Evolutionary conservation across 495 filamentous ascomycete species (phyloP), one percentile per base, ranked within the genome.

Genomic region (Lentithecium fluviatile): DNA sequence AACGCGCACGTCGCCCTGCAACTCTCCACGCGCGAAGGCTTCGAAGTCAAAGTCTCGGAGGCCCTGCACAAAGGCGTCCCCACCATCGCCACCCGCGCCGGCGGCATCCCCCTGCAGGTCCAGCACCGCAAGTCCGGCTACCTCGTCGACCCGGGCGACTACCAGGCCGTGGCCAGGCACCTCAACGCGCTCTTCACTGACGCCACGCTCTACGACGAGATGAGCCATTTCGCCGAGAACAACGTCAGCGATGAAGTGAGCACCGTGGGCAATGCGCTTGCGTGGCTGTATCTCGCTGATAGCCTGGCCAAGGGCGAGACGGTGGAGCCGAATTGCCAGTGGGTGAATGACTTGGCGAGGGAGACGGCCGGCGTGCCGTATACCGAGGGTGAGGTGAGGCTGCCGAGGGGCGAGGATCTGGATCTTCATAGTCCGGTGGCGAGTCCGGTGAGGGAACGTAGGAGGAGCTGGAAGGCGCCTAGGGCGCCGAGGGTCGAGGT

Each of bases 21-120:
- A 72, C 81, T 95, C 17, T 92, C 88, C 7, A 91, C 84, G 1
- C 83, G 87, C 21, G 90, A 95, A 71, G 90, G 90, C 2, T 95
- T 95, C 66, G 90, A 95, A 70, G 86, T 94, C 56, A 95, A 95
- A 74, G 90, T 95, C 15, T 91, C 87, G 0, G 90, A 95, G 71
- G 90, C 89, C 24, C 78, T 92, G 7, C 90, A 93, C 71, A 90
- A 92, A 64, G 90, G 90, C 21, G 84, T 87, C 11, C 90, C 90
- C 1, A 81, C 92, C 46, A 90, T 96, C 52, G 89, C 88, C 6
- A 90, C 88, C 0, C 78, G 79, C 15, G 87, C 87, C 0, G 90
- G 90, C 32, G 90, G 90, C 4, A 92, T 96, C 50, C 89, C 90
- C 0, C 79, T 95, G 11, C 89, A 95, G 73, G 80, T 95, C 38